Percentiles rank a stretch among this genome's conserved stretches.
phyloP scores from a whole-genome alignment of 2,329 filamentous ascomycete species.

The Penicillium sp. region DNA sequence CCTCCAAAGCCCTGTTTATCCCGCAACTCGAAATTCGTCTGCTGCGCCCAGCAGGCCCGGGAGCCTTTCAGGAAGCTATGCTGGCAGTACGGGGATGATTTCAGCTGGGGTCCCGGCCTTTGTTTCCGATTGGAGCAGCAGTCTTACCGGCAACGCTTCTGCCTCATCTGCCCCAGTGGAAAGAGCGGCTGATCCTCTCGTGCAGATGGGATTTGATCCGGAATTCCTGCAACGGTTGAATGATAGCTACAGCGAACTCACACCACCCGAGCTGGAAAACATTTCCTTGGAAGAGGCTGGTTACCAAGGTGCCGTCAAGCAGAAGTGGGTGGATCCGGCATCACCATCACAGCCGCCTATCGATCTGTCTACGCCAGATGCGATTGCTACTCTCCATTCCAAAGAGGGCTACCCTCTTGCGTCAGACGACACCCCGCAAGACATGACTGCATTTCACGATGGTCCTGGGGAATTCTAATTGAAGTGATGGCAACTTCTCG shows the following conservation, averaged over 20 bases:
- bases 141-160: conserved; percentile 25
- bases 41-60: conserved; percentile 33
- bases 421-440: conserved; percentile 15
- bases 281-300: conserved; percentile 20
- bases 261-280: conserved; percentile 27
- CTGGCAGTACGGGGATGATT: conserved; percentile 30
- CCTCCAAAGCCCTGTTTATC: conserved; percentile 30
- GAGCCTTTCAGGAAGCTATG: conserved; percentile 34
- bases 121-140: conserved; percentile 33
- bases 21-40: conserved; percentile 31
- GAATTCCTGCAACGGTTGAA: conserved; percentile 36
- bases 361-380: conserved; percentile 12
- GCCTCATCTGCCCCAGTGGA: conserved; percentile 31
- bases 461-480: conserved; percentile 11
- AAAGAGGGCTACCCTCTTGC: conserved; percentile 14
- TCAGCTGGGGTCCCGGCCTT: conserved; percentile 26
- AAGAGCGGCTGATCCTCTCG: conserved; percentile 29
- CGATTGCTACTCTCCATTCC: conserved; percentile 16
- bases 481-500: background rate
- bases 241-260: conserved; percentile 31
- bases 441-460: conserved; percentile 13
- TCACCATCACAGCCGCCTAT: conserved; percentile 7
- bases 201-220: conserved; percentile 38
- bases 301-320: conserved; percentile 10
- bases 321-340: conserved; percentile 15